Percentiles rank a stretch among this genome's conserved stretches.
Evolutionary conservation across 371 early-diverging fungal genomes (phyloP).

Genomic region (Dichotomocladium elegans): DNA sequence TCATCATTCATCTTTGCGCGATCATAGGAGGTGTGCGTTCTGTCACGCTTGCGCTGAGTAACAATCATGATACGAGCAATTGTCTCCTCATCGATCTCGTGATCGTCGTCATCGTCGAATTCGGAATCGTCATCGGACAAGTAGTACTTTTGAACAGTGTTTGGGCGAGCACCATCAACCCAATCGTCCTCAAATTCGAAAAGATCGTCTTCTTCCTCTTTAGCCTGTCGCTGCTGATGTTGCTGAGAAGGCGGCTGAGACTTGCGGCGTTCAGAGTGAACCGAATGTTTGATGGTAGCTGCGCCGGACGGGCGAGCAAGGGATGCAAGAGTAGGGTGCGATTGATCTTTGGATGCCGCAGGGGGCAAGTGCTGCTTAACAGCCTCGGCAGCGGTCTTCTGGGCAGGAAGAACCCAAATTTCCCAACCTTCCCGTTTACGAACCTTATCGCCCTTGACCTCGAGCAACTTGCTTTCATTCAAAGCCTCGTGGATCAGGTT

Average conservation of each 20-base stretch:
- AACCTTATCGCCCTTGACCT: constrained; percentile 51
- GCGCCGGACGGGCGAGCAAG: constrained; percentile 34
- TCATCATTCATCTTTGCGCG: constrained; percentile 86
- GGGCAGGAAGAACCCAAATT: constrained; percentile 59
- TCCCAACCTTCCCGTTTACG: constrained; percentile 76
- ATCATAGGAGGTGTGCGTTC: constrained; percentile 69
- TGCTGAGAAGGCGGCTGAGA: constrained; percentile 8
- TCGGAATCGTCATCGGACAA: constrained; percentile 62
- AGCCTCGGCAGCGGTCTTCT: constrained; percentile 20
- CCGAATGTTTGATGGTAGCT: constrained; percentile 14
- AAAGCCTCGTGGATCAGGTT: constrained; percentile 61
- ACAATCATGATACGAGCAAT: constrained; percentile 89
- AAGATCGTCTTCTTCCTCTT: constrained; percentile 63
- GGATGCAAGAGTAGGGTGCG: constrained; percentile 35
- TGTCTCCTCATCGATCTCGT: constrained; percentile 82
- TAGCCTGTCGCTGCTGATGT: constrained; percentile 9
- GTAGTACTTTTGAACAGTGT: constrained; percentile 64
- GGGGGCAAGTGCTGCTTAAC: constrained; percentile 16
- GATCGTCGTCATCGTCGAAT: constrained; percentile 66
- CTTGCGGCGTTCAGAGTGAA: constrained; percentile 19
- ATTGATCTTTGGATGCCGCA: constrained; percentile 4
- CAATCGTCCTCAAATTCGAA: constrained; percentile 74
- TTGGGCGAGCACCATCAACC: constrained; percentile 50
- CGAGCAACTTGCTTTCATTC: constrained; percentile 47
- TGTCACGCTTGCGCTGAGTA: constrained; percentile 79